Evolutionary conservation across 805 yeast species (phyloP).

Genomic region (Myxozyma vanderwaltii): DNA sequence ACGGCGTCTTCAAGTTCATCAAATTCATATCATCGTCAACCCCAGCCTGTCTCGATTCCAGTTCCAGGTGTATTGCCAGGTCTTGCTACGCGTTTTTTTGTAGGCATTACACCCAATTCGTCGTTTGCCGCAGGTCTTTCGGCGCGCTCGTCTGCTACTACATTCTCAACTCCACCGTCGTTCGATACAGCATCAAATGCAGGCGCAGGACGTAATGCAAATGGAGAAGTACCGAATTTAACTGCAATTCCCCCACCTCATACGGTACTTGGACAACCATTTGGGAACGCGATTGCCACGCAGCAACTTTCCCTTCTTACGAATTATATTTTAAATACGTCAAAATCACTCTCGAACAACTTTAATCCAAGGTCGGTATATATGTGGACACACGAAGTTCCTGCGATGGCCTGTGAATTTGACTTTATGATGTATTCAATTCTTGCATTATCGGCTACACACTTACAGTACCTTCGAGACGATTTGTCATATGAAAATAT

Average conservation of each 20-base stretch:
- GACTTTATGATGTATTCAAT: constrained; percentile 33
- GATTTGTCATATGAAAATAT: constrained; percentile 27
- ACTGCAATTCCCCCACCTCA: constrained; percentile 30
- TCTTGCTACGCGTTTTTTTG: constrained; percentile 28
- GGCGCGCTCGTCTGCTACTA: constrained; percentile 31
- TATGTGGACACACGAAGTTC: constrained; percentile 34
- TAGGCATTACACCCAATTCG: constrained; percentile 7
- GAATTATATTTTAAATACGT: constrained; percentile 29
- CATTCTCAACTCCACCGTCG: constrained; percentile 30
- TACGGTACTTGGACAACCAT: constrained; percentile 23
- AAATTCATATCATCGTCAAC: neutral
- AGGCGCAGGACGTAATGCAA: constrained; percentile 13
- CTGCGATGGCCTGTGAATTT: constrained; percentile 31
- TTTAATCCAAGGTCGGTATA: constrained; percentile 32
- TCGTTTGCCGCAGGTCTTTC: constrained; percentile 30
- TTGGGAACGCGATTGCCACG: constrained; percentile 22
- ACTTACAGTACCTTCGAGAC: constrained; percentile 27
- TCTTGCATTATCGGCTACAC: constrained; percentile 33
- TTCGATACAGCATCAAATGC: constrained; percentile 18
- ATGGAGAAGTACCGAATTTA: constrained; percentile 27
- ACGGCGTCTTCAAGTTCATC: neutral
- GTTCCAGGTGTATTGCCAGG: constrained; percentile 33
- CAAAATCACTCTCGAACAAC: constrained; percentile 27
- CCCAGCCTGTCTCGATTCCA: constrained; percentile 23
- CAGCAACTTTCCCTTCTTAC: constrained; percentile 30